A percentile compares a stretch with the other conserved stretches of the same genome.
phyloP scores from a whole-genome alignment of 495 filamentous ascomycete genomes.

The Staphylotrichum tortipilum region DNA sequence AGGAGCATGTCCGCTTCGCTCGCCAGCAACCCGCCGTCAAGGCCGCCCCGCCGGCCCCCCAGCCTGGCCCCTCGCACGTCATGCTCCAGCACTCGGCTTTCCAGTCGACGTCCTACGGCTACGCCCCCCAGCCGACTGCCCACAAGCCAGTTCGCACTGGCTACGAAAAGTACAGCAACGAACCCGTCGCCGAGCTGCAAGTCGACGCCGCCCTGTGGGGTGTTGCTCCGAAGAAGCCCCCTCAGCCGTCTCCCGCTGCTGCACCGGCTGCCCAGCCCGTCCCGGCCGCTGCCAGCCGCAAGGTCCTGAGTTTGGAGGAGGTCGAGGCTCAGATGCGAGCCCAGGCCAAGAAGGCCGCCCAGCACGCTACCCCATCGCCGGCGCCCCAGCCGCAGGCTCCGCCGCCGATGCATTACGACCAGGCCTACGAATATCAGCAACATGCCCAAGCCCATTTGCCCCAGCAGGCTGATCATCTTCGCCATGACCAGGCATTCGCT shows the following conservation, averaged over 20 bases:
- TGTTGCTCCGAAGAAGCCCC: slow-evolving; percentile 52
- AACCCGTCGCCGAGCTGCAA: slow-evolving; percentile 69
- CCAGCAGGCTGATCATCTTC: slow-evolving; percentile 19
- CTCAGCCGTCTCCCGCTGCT: slow-evolving; percentile 26
- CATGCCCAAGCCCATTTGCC: slow-evolving; percentile 23
- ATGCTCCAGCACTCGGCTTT: slow-evolving; percentile 21
- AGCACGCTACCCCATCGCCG: slow-evolving; percentile 21
- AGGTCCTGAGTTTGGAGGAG: slow-evolving; percentile 93
- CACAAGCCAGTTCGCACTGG: slow-evolving; percentile 60
- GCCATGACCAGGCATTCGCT: slow-evolving; percentile 20
- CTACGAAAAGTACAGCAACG: slow-evolving; percentile 80
- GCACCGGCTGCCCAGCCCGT: slow-evolving; percentile 22
- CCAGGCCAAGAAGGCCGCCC: slow-evolving; percentile 48
- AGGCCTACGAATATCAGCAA: slow-evolving; percentile 18
- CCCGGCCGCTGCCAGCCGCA: slow-evolving; percentile 41
- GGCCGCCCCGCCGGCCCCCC: slow-evolving; percentile 20
- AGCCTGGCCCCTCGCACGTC: slow-evolving; percentile 25
- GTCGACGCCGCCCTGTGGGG: slow-evolving; percentile 93
- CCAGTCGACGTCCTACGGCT: slow-evolving; percentile 27
- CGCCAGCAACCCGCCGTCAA: slow-evolving; percentile 50
- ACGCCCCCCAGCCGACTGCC: slow-evolving; percentile 33
- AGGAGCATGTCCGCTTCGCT: slow-evolving; percentile 77
- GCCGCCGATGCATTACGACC: slow-evolving; percentile 25
- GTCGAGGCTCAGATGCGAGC: slow-evolving; percentile 88
- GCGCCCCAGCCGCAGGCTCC: slow-evolving; percentile 20